Percentiles rank a stretch among this genome's conserved stretches.
These are phyloP conservation scores for Xenosphaeropsis pyriputrescens DNA, from an alignment of 2,329 filamentous ascomycete genomes.

Conservation along the genomic window DNA sequence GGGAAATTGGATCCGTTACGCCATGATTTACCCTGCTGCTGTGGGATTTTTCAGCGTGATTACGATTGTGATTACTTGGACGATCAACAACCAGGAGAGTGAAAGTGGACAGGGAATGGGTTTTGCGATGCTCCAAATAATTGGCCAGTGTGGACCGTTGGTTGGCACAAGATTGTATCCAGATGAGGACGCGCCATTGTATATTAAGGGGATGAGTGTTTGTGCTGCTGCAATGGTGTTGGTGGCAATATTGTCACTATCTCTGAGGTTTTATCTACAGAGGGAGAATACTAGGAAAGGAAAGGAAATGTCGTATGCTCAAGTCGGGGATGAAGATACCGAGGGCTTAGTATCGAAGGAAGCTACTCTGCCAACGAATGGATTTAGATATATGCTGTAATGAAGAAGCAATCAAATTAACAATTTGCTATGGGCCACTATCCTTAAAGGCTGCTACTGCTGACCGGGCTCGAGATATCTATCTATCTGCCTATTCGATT, in stretches of 20 bases:
- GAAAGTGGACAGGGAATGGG: constrained; percentile 58
- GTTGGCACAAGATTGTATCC: constrained; percentile 40
- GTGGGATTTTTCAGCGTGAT: constrained; percentile 75
- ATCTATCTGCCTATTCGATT: too few relatives aligned
- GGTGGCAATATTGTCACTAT: constrained; percentile 25
- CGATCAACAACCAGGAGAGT: constrained; percentile 67
- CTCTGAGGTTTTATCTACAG: constrained; percentile 21
- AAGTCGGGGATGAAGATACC: constrained; percentile 6
- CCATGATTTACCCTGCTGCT: constrained; percentile 64
- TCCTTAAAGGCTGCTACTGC: too few relatives aligned
- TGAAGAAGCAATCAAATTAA: too few relatives aligned
- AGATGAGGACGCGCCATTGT: constrained; percentile 29
- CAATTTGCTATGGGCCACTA: too few relatives aligned
- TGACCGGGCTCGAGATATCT: too few relatives aligned
- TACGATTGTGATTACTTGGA: constrained; percentile 77
- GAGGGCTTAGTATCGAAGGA: not conserved
- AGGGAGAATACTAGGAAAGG: constrained; percentile 9
- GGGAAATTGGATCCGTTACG: constrained; percentile 42
- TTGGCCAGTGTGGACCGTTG: constrained; percentile 33
- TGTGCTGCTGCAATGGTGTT: constrained; percentile 33
- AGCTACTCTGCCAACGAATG: not conserved
- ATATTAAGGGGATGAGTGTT: constrained; percentile 30
- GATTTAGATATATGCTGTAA: constrained; percentile 1
- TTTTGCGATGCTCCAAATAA: constrained; percentile 66
- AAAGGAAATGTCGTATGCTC: constrained; percentile 4